Percentiles rank a stretch among this genome's conserved stretches.
Conservation (phyloP, 441 rosid genomes). For the Populus hybrid region DNA sequence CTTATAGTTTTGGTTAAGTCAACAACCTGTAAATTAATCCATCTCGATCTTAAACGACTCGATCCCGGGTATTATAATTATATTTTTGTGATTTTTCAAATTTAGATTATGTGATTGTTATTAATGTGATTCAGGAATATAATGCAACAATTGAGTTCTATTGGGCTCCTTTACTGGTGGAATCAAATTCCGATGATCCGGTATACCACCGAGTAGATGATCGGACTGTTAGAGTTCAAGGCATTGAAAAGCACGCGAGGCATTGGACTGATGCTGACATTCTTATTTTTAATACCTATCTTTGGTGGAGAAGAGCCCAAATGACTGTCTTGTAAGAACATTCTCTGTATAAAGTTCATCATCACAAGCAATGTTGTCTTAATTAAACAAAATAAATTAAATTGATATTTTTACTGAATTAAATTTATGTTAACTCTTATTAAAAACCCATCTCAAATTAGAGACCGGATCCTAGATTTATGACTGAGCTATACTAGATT, state of each 20-base stretch:
- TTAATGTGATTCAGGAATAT: slow-evolving; percentile 47
- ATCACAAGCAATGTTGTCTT: too few relatives aligned
- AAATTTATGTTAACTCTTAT: too few relatives aligned
- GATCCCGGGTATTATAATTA: too few relatives aligned
- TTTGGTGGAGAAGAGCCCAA: slow-evolving; percentile 97
- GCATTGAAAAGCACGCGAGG: slow-evolving; percentile 76
- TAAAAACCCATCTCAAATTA: too few relatives aligned
- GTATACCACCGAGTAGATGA: slow-evolving; percentile 70
- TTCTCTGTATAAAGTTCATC: background rate
- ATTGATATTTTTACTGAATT: too few relatives aligned
- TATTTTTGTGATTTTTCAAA: background rate
- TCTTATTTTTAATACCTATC: slow-evolving; percentile 74
- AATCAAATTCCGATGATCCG: slow-evolving; percentile 93
- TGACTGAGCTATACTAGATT: too few relatives aligned
- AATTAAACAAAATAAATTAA: too few relatives aligned
- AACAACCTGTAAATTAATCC: too few relatives aligned
- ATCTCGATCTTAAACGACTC: too few relatives aligned
- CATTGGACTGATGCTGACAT: slow-evolving; percentile 85
- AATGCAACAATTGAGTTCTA: slow-evolving; percentile 86
- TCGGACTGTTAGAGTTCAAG: slow-evolving; percentile 74
- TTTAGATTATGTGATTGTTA: background rate
- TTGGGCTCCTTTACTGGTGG: slow-evolving; percentile 92
- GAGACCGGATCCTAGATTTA: too few relatives aligned
- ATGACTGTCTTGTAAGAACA: slow-evolving; percentile 68
- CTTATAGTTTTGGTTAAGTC: accelerated